Evolutionary conservation across 805 yeast species (phyloP), one percentile per base, ranked within the genome.

Genomic region (Metschnikowia vanudenii): DNA sequence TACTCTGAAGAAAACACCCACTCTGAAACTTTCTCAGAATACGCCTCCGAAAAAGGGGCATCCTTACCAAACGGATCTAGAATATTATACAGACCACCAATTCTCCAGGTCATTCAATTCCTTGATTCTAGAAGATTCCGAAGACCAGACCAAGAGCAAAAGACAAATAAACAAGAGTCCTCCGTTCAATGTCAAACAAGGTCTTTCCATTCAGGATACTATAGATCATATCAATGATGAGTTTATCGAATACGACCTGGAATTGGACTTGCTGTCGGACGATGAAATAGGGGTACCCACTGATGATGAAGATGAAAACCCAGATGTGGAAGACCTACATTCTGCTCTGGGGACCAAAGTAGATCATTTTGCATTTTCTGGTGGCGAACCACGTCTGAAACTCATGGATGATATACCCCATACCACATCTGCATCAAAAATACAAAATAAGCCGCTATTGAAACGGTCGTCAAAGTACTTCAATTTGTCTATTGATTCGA

Each of bases 61-160:
- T 20, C 39, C 44, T 26, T 46, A 48, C 29, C 56, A 45, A 35
- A 34, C 46, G 13, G 55, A 54, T 22, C 44, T 66, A 26, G 74
- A 71, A 33, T 62, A 66, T 51, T 69, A 65, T 45, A 64, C 75
- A 38, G 67, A 71, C 54, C 62, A 64, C 51, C 67, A 68, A 29
- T 70, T 72, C 43, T 68, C 74, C 26, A 56, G 72, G 29, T 69
- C 75, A 19, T 72, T 72, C 63, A 72, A 71, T 55, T 64, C 71
- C 41, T 63, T 72, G 56, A 69, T 72, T 10, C 53, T 72, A 36
- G 74, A 69, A 28, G 76, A 71, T 47, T 49, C 57, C 37, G 61
- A 58, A 6, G 65, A 64, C 26, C 65, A 59, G 28, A 24, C 24
- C 13, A 47, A 40, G 29, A 38, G 39, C 22, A 57, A 55, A 46